Evolutionary conservation across 1,139 yeast genomes (phyloP).

Genomic region (Suhomyces bokatorum): DNA sequence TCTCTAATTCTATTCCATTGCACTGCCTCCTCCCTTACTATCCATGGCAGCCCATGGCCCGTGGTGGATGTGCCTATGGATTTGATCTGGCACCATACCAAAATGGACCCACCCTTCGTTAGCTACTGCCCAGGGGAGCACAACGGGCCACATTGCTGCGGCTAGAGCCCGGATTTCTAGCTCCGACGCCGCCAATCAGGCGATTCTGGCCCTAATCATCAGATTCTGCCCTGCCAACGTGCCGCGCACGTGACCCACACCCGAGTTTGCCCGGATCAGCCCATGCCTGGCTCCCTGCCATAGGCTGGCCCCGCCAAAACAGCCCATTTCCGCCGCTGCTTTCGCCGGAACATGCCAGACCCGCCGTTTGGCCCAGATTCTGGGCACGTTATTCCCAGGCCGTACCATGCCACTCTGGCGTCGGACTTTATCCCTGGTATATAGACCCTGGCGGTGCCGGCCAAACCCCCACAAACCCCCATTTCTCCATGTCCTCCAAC

Average conservation of each 20-base stretch:
- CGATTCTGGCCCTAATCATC: background rate
- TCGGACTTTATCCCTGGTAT: background rate
- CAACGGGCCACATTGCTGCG: background rate
- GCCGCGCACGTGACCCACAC: background rate
- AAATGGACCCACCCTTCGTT: too few relatives aligned
- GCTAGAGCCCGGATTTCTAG: background rate
- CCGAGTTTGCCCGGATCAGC: conserved; percentile 2
- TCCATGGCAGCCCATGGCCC: too few relatives aligned
- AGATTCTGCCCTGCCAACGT: background rate
- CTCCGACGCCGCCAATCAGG: background rate
- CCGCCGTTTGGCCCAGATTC: background rate
- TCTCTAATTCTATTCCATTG: too few relatives aligned
- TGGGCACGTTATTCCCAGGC: background rate
- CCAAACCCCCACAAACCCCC: background rate
- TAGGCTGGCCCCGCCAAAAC: conserved; percentile 2
- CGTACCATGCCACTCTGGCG: background rate
- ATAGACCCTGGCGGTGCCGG: background rate
- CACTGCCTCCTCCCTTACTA: too few relatives aligned
- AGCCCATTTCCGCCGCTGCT: conserved; percentile 4
- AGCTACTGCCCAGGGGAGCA: too few relatives aligned
- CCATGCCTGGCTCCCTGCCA: conserved; percentile 2
- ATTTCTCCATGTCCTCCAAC: background rate
- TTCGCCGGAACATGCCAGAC: conserved; percentile 2
- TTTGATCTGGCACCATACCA: too few relatives aligned
- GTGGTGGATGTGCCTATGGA: too few relatives aligned